Base-by-base conservation (phyloP, 2,329 filamentous ascomycete species). In the Curvularia verruculosa region DNA sequence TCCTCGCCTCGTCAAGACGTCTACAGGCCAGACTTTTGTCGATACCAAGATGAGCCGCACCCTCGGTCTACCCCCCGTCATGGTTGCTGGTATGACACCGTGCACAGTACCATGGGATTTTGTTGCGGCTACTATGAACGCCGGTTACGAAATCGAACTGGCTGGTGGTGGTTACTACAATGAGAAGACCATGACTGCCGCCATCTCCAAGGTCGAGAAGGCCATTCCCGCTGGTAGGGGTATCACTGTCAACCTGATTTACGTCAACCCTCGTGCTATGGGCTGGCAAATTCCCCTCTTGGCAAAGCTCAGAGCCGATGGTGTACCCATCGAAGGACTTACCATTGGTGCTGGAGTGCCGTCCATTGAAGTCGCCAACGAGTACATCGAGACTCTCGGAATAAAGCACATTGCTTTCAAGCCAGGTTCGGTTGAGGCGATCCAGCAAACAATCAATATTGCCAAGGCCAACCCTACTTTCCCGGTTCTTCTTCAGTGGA, bases 1-100 rank as follows among this genome's bases (percentile, higher is more conserved):
- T 9, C 95, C 96, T n/a, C 89, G 88, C 58, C 84, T 99, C 41
- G 88, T 96, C 68, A 95, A 91, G 79, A 97, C 91, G 13, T 94
- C 93, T 10, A 87, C 86, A 55, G 95, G 95, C 19, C 86, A 93
- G 73, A 96, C 91, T 2, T 97, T 90, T 67, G 91, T 99, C 45
- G 93, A 98, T 75, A 99, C 95, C 60, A 97, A 96, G 70, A 77
- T 81, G 73, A 80, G 77, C 62, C 71, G 78, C 43, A 71, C 81
- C 24, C 72, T 82, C n/a, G 79, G 79, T 23, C 67, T 80, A 13
- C 80, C 79, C 12, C 80, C 79, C 0, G 70, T 82, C 58, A 78
- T 82, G 74, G 77, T 82, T 7, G 79, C 80, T 47, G 80, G 80
- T 63, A 81, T 82, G 80, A 82, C 80, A 3, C 80, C 80, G 26